A percentile compares a stretch with the other conserved stretches of the same genome.
Conservation (phyloP, 352 stramenopile species). For the Globisporangium lucens region DNA sequence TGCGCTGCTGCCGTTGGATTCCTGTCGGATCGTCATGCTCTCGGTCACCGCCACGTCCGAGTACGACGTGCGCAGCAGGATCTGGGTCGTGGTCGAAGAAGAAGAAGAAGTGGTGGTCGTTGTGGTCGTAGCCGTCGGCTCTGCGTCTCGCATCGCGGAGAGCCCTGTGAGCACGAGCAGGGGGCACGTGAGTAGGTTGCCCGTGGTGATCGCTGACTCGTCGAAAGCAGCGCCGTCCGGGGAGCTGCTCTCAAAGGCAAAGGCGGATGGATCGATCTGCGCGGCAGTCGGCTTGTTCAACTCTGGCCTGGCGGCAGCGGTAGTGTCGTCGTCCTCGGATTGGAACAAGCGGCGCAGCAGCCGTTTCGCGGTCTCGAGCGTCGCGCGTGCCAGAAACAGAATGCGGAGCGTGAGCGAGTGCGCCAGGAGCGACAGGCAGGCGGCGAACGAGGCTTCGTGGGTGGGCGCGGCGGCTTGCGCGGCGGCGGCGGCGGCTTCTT, state of each 20-base stretch:
- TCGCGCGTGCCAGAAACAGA: constrained; percentile 28
- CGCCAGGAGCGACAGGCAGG: constrained; percentile 17
- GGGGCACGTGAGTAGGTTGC: constrained; percentile 11
- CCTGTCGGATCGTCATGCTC: constrained; percentile 1
- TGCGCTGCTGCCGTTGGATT: background rate
- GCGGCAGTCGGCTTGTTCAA: background rate
- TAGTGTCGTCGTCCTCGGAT: background rate
- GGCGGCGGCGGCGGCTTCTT: constrained; percentile 1
- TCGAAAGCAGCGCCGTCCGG: background rate
- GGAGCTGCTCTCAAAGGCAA: background rate
- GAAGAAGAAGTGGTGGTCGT: background rate
- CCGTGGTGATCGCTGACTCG: constrained; percentile 5
- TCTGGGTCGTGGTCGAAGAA: background rate
- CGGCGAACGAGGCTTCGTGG: background rate
- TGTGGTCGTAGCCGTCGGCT: constrained; percentile 2
- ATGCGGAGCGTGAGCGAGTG: constrained; percentile 16
- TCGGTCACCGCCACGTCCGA: constrained; percentile 3
- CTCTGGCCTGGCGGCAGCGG: background rate
- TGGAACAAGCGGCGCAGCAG: background rate
- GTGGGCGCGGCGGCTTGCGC: background rate
- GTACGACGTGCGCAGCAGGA: background rate
- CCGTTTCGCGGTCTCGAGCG: constrained; percentile 7
- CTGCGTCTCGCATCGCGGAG: constrained; percentile 19
- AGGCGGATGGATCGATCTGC: background rate
- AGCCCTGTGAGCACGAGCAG: constrained; percentile 15